Percentiles rank a stretch among this genome's conserved stretches.
These are phyloP conservation scores for Chalaropsis thielavioides DNA, from an alignment of 2,329 filamentous ascomycete genomes.

Conservation along the genomic window DNA sequence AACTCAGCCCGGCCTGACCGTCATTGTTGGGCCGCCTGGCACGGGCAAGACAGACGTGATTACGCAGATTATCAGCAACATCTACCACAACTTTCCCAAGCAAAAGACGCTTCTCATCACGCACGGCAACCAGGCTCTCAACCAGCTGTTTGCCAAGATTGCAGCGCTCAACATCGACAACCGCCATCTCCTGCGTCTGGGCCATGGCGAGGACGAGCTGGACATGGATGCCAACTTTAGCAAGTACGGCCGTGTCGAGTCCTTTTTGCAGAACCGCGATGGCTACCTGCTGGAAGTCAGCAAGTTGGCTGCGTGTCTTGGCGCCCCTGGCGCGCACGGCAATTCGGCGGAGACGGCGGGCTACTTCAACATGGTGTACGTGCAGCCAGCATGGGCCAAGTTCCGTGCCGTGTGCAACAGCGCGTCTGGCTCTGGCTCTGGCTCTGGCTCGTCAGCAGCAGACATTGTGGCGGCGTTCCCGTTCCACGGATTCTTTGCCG, in stretches of 20 bases:
- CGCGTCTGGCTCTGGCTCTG: too few species aligned
- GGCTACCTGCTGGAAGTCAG: constrained; percentile 69
- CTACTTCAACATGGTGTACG: constrained; percentile 88
- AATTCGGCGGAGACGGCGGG: constrained; percentile 93
- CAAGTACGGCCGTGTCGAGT: constrained; percentile 89
- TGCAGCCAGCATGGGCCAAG: constrained; percentile 75
- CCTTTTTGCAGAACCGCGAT: constrained; percentile 78
- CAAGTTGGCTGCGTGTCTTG: constrained; percentile 69
- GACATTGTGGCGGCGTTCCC: constrained; percentile 65
- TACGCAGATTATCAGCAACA: constrained; percentile 95
- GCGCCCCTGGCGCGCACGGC: constrained; percentile 83
- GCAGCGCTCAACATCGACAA: constrained; percentile 92
- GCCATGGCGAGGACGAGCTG: constrained; percentile 89
- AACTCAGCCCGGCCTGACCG: constrained; percentile 81
- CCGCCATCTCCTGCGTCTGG: constrained; percentile 78
- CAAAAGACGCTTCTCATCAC: constrained; percentile 86
- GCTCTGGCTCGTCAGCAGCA: constrained; percentile 34
- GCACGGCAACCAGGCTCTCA: constrained; percentile 94
- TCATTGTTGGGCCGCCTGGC: constrained; percentile 88
- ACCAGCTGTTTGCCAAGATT: constrained; percentile 96
- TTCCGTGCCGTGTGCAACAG: constrained; percentile 48
- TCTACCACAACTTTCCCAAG: constrained; percentile 93
- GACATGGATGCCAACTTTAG: constrained; percentile 76
- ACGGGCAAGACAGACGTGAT: constrained; percentile 99
- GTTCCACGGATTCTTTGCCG: constrained; percentile 74